phyloP scores from a whole-genome alignment of 2,329 filamentous ascomycete genomes.

The Karstenula rhodostoma region DNA sequence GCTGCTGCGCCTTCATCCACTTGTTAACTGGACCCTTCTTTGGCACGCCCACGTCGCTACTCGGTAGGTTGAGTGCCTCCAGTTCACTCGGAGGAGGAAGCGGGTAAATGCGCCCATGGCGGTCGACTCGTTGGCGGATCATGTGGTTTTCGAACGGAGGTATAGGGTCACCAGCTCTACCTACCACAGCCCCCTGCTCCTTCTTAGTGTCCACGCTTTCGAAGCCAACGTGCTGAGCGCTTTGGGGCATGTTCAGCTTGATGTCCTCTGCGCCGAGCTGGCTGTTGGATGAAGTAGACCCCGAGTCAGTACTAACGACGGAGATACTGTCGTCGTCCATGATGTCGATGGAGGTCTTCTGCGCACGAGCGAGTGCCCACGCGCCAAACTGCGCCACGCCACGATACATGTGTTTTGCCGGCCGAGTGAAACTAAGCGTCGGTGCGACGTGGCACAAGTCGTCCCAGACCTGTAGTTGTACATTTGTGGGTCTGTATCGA shows the following conservation, averaged over 20 bases:
- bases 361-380: slow-evolving; percentile 85
- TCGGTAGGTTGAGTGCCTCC: slow-evolving; percentile 69
- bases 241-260: slow-evolving; percentile 27
- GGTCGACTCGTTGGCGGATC: slow-evolving; percentile 87
- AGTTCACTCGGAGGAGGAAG: slow-evolving; percentile 72
- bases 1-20: slow-evolving; percentile 78
- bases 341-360: slow-evolving; percentile 81
- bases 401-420: slow-evolving; percentile 95
- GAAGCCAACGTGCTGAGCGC: slow-evolving; percentile 28
- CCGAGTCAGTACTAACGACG: slow-evolving; percentile 69
- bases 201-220: slow-evolving; percentile 28
- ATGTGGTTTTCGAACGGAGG: slow-evolving; percentile 84
- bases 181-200: slow-evolving; percentile 58
- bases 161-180: slow-evolving; percentile 85
- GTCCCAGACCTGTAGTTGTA: slow-evolving; percentile 96
- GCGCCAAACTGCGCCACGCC: slow-evolving; percentile 92
- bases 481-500: slow-evolving; percentile 82
- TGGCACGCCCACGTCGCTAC: slow-evolving; percentile 75
- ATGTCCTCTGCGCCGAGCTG: slow-evolving; percentile 36
- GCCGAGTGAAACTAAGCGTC: slow-evolving; percentile 93
- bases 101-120: slow-evolving; percentile 76
- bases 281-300: slow-evolving; percentile 22
- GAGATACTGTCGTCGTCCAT: slow-evolving; percentile 80
- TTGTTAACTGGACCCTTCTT: slow-evolving; percentile 81
- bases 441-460: slow-evolving; percentile 92